Base-by-base conservation (phyloP, 2,329 filamentous ascomycete genomes). In the Cercospora zeae-maydis region DNA sequence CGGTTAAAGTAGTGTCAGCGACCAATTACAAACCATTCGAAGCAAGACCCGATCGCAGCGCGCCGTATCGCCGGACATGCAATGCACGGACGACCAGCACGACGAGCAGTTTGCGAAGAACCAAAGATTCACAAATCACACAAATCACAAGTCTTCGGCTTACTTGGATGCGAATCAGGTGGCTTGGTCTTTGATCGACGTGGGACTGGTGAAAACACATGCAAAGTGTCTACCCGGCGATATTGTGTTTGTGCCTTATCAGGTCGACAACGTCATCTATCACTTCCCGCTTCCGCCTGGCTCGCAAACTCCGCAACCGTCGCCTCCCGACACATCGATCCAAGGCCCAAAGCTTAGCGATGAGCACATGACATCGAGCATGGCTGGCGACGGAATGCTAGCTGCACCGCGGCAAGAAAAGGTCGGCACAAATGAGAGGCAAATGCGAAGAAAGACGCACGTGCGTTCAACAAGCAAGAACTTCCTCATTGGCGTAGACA, bases 151-250 rank as follows among this genome's bases (percentile, higher is more conserved):
- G 16, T 11, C 27, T 21, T 53, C 49, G 24, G 16, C 49, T 16
- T 16, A 16, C 6, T n/a, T 53, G 30, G 31, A 34, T 21, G 4
- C 49, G 10, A 53, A 34, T 53, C 49, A 31, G 34, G n/a, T 53
- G 34, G 27, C 49, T 53, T 34, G 49, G 49, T 27, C 45, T 27
- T 52, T 59, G n/a, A 42, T 63, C 39, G 51, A 63, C 31, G 52
- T 63, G 14, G 61, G 61, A 13, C 54, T 63, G 21, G 57, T 57
- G 21, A 60, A 63, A 30, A 63, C 61, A 30, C 61, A 63, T 56
- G 61, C 30, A 11, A 59, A 49, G 45, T 60, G 61, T 37, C 42
- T 63, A 30, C 61, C 61, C 10, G 47, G 49, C 34, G 57, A 55
- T 36, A 37, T 63, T 33, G 39, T 56, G 24, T 63, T 63, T 31